Percentiles rank a stretch among this genome's conserved stretches.
phyloP scores from a whole-genome alignment of 495 filamentous ascomycete genomes.

The Annulohypoxylon moriforme region DNA sequence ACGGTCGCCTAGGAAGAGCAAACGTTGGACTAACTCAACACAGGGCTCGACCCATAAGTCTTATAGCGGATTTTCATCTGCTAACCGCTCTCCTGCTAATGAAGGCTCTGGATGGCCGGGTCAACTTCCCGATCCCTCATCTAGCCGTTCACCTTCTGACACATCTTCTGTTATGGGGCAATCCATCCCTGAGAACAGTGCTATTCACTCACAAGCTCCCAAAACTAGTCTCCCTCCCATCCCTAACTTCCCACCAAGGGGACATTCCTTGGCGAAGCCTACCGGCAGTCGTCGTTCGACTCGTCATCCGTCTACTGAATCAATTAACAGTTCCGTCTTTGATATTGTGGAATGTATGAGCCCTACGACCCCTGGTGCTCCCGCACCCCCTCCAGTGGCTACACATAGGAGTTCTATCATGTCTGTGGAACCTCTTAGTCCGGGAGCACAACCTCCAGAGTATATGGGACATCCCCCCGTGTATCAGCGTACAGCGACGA shows the following conservation, averaged over 20 bases:
- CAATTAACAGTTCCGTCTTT: slow-evolving; percentile 50
- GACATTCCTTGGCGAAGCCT: slow-evolving; percentile 42
- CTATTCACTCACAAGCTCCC: slow-evolving; percentile 28
- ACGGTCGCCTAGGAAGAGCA: slow-evolving; percentile 44
- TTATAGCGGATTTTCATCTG: slow-evolving; percentile 39
- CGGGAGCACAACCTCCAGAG: slow-evolving; percentile 30
- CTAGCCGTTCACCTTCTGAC: slow-evolving; percentile 33
- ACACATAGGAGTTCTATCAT: slow-evolving; percentile 22
- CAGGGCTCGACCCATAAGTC: slow-evolving; percentile 42
- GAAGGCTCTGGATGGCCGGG: slow-evolving; percentile 35
- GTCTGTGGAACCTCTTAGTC: slow-evolving; percentile 31
- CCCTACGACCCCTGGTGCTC: slow-evolving; percentile 14
- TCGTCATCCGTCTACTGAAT: slow-evolving; percentile 46
- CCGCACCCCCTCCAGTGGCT: background rate
- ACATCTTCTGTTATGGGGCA: slow-evolving; percentile 34
- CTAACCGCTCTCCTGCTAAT: slow-evolving; percentile 31
- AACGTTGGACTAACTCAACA: slow-evolving; percentile 50
- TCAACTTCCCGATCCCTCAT: slow-evolving; percentile 26
- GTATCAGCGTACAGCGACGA: slow-evolving; percentile 32
- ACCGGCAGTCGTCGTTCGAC: slow-evolving; percentile 32
- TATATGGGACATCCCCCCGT: slow-evolving; percentile 44
- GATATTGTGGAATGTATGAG: slow-evolving; percentile 46
- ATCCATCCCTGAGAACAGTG: slow-evolving; percentile 38
- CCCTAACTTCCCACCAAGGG: slow-evolving; percentile 39
- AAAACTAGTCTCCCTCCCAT: slow-evolving; percentile 25